A percentile compares a stretch with the other conserved stretches of the same genome.
These are phyloP conservation scores for Colletotrichum noveboracense DNA, from an alignment of 2,329 filamentous ascomycete species.

Conservation along the genomic window DNA sequence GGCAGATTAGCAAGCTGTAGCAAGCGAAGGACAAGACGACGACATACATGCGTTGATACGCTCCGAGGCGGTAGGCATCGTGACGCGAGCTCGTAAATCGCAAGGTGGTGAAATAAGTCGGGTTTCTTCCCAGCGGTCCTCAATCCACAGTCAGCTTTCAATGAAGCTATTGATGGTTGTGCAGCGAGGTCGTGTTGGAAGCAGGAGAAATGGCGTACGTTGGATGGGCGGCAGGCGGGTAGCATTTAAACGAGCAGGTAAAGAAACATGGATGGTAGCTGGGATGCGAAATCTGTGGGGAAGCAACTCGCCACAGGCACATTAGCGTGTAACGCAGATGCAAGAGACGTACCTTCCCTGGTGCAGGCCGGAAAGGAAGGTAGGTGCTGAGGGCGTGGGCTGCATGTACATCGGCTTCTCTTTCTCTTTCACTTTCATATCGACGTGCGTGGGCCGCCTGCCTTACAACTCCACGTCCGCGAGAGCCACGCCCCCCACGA, in stretches of 20 bases:
- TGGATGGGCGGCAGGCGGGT: not conserved
- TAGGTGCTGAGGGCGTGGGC: not conserved
- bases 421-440: not conserved
- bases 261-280: not conserved
- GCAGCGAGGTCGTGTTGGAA: not conserved
- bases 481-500: not conserved
- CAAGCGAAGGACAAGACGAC: not conserved
- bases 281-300: conserved; percentile 18
- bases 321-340: conserved; percentile 15
- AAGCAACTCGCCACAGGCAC: conserved; percentile 18
- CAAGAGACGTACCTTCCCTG: conserved; percentile 6
- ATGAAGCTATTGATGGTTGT: not conserved
- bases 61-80: conserved; percentile 19
- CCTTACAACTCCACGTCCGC: not conserved
- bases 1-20: conserved; percentile 16
- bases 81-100: not conserved
- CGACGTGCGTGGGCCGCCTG: not conserved
- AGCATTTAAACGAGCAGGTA: conserved; percentile 7
- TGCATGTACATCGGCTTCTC: not conserved
- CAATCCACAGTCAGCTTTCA: not conserved
- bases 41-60: conserved; percentile 18
- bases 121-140: not conserved
- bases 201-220: not conserved
- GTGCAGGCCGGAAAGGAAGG: not conserved
- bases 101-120: not conserved